phyloP scores from a whole-genome alignment of 148 eudicot genomes.

The Fagopyrum esculentum region DNA sequence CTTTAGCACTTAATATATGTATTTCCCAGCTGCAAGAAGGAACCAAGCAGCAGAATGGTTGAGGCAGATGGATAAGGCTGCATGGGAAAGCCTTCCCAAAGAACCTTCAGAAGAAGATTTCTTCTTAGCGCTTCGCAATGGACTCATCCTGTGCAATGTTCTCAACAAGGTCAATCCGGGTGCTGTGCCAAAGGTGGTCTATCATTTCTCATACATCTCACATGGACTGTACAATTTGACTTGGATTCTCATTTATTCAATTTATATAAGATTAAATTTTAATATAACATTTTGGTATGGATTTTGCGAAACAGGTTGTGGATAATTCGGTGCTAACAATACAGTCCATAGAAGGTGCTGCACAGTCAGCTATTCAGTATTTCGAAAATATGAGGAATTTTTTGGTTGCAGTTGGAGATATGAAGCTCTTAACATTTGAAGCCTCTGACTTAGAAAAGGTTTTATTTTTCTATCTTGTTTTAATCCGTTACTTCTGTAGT shows the following conservation, averaged over 20 bases:
- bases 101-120: conserved; percentile 76
- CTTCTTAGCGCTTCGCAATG: conserved; percentile 82
- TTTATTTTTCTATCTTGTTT: neutral
- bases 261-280: neutral
- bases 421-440: conserved; percentile 88
- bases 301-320: conserved; percentile 50
- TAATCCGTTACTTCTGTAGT: neutral
- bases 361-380: conserved; percentile 94
- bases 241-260: neutral
- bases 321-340: conserved; percentile 65
- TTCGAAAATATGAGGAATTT: conserved; percentile 97
- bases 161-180: conserved; percentile 95
- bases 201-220: neutral
- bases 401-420: conserved; percentile 68
- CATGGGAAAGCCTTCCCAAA: conserved; percentile 56
- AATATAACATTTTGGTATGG: neutral
- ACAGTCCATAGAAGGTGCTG: conserved; percentile 70
- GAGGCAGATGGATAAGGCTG: conserved; percentile 73
- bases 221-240: neutral
- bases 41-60: conserved; percentile 84
- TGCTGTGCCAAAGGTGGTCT: conserved; percentile 35
- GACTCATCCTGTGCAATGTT: conserved; percentile 96
- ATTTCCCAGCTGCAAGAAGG: conserved; percentile 58
- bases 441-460: conserved; percentile 95
- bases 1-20: neutral